Base-by-base conservation (phyloP, 495 filamentous ascomycete genomes). In the Talaromyces trachyspermus region DNA sequence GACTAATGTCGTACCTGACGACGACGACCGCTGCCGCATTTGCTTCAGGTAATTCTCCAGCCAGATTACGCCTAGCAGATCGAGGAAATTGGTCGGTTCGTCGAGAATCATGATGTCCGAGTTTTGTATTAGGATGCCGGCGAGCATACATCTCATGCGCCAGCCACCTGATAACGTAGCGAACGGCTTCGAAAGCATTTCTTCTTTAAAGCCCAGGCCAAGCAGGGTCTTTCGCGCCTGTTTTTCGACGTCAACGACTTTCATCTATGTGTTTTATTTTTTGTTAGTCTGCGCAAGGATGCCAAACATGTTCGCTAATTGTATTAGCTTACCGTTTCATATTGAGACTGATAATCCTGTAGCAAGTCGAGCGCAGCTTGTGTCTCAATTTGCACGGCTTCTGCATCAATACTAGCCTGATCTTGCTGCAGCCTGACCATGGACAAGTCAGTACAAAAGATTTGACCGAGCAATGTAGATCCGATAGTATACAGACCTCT, bases 51-150 rank as follows among this genome's bases (percentile, higher is more conserved):
- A 82, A 5, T 69, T 72, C 58, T 94, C 79, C 1, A 94, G 74
- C 87, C 87, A 94, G 22, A 91, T 76, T 18, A 91, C 84, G n/a
- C 82, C 82, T 0, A 86, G 71, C 0, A 94, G 73, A 57, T 94
- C 88, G 2, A 91, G 70, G 59, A 85, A 90, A 58, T 91, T 91
- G 42, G 88, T 91, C 3, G 88, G 87, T 55, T 94, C 88, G 68
- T 94, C 87, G 14, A 94, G 80, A 40, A 94, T 84, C 53, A 91
- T 72, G 40, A 91, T 78, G 52, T 90, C 85, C 0, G 83, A 74
- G n/a, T 78, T 70, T 54, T 86, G 80, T 4, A 85, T 70, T 9
- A 94, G 70, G 10, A 77, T 72, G 12, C 74, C 71, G 2, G 85
- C 85, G 5, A 91, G 72, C 48, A 78, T 72, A 38, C 74, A 80